Base-by-base conservation (phyloP, 129 eudicot genomes). In the Saussurea involucrata region DNA sequence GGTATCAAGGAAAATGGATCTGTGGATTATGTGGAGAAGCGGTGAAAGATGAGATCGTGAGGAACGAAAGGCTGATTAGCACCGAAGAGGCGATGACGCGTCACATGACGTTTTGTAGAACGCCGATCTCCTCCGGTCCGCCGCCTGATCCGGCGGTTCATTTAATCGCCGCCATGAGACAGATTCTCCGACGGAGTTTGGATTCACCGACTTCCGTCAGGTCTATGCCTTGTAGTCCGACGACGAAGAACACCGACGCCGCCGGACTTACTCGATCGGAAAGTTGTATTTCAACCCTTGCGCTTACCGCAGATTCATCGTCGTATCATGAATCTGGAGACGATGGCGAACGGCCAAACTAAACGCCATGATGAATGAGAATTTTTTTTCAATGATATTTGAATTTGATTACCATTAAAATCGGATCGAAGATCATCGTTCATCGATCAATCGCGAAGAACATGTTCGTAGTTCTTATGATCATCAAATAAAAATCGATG, bases 1-100 rank as follows among this genome's bases (percentile, higher is more conserved):
- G 96, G 29, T 89, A 83, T 71, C 85, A 76, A 1, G 93, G 93
- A 2, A 92, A 92, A 84, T 92, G 97, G 97, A 86, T 92, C 55
- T 92, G 97, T 66, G 97, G 97, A 80, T 84, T 92, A 6, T 92
- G 97, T 49, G 83, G 88, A 0, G 97, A 92, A 66, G 97, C 97
- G 18, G 91, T 92, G 2, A 86, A 92, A 27, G 88, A 92, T 18
- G 97, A 92, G 67, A 82, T 86, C 25, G 44, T 85, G 13, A 79
- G 97, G 20, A 84, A 82, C 42, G 80, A 83, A 21, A 68, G 94
- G 87, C 78, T 89, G 58, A 83, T 89, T 53, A 92, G 83, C 82
- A 82, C 90, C 4, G 93, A 92, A 18, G 92, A 92, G 29, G 97
- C 97, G 0, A 25, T 92, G 86, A 69, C 77, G 69, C 89, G 91